phyloP scores from a whole-genome alignment of 2,329 filamentous ascomycete species.

The Clarireedia homoeocarpa region DNA sequence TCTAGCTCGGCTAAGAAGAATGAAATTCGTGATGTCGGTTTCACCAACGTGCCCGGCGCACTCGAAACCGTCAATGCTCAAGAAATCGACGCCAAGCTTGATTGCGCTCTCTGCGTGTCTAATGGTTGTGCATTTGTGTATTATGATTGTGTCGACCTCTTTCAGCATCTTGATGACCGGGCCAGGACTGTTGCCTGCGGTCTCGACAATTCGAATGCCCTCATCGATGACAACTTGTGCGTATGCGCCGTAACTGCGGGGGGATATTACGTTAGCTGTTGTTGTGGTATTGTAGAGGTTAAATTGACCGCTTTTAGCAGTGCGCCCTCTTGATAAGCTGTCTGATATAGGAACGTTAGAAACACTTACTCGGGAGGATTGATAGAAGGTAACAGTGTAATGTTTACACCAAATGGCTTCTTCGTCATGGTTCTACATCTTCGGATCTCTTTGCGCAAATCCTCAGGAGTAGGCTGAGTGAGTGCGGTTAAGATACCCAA shows the following conservation, averaged over 20 bases:
- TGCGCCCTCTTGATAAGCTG: no score
- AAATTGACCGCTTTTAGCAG: no score
- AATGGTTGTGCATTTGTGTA: slow-evolving; percentile 98
- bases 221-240: slow-evolving; percentile 90
- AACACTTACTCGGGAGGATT: slow-evolving; percentile 62
- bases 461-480: slow-evolving; percentile 87
- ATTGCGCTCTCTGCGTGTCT: slow-evolving; percentile 84
- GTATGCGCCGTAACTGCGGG: slow-evolving; percentile 64
- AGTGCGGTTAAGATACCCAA: slow-evolving; percentile 79
- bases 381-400: slow-evolving; percentile 85
- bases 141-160: slow-evolving; percentile 64
- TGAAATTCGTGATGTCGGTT: slow-evolving; percentile 83
- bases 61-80: slow-evolving; percentile 96
- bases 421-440: slow-evolving; percentile 73
- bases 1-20: slow-evolving; percentile 75
- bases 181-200: slow-evolving; percentile 81
- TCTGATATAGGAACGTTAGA: background rate
- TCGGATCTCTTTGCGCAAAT: slow-evolving; percentile 87
- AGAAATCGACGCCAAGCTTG: slow-evolving; percentile 92
- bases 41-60: slow-evolving; percentile 87
- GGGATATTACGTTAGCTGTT: background rate
- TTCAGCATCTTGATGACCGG: slow-evolving; percentile 88
- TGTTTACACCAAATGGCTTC: slow-evolving; percentile 84
- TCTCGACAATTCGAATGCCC: slow-evolving; percentile 86
- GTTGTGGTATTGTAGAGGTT: background rate